phyloP scores from a whole-genome alignment of 2,329 filamentous ascomycete genomes.

The Colletotrichum spinosum region DNA sequence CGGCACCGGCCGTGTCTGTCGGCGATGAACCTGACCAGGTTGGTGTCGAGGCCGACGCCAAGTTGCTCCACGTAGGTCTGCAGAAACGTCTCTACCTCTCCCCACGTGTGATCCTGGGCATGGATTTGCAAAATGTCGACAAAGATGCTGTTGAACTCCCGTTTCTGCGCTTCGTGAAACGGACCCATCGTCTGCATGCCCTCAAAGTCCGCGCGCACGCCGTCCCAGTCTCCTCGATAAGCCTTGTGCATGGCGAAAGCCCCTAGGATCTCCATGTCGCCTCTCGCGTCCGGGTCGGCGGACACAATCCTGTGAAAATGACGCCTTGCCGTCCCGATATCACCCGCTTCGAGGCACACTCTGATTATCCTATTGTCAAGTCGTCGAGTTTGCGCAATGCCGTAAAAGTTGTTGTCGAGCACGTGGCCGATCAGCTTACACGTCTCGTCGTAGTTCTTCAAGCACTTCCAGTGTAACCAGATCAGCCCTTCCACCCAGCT shows the following conservation, averaged over 20 bases:
- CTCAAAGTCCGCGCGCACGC: constrained; percentile 49
- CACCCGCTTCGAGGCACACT: constrained; percentile 29
- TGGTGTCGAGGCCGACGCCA: constrained; percentile 48
- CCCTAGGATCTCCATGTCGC: constrained; percentile 43
- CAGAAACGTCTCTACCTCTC: constrained; percentile 54
- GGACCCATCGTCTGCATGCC: constrained; percentile 41
- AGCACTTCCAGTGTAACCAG: constrained; percentile 19
- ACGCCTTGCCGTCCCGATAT: constrained; percentile 7
- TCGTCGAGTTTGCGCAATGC: constrained; percentile 15
- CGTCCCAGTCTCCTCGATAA: constrained; percentile 54
- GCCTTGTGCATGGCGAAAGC: constrained; percentile 52
- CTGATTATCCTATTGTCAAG: constrained; percentile 30
- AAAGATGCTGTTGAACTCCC: constrained; percentile 47
- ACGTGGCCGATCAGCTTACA: constrained; percentile 21
- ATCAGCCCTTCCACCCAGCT: constrained; percentile 16
- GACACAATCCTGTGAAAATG: constrained; percentile 14
- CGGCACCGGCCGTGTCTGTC: constrained; percentile 55
- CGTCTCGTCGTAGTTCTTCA: constrained; percentile 9
- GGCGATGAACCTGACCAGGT: constrained; percentile 55
- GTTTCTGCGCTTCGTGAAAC: constrained; percentile 21
- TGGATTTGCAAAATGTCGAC: constrained; percentile 54
- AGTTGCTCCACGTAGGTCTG: constrained; percentile 50
- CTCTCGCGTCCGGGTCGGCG: constrained; percentile 5
- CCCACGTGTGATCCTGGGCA: constrained; percentile 50
- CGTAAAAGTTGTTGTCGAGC: constrained; percentile 24